Percentiles rank a stretch among this genome's conserved stretches.
Evolutionary conservation across 1,139 yeast species (phyloP).

Genomic region (Eremothecium coryli): DNA sequence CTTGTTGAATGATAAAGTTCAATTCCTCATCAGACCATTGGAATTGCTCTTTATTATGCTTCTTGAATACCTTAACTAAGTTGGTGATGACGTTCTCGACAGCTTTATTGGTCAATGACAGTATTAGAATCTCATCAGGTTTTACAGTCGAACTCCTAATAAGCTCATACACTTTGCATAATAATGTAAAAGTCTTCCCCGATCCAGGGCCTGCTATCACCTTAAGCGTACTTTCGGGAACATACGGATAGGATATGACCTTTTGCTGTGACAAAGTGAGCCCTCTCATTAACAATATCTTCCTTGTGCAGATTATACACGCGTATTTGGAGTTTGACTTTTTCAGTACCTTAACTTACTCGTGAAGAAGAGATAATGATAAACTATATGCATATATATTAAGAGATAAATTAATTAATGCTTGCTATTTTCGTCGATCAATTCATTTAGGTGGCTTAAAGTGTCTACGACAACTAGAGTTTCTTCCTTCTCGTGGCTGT

Average conservation of each 20-base stretch:
- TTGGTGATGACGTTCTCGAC: slow-evolving; percentile 43
- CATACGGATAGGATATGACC: slow-evolving; percentile 34
- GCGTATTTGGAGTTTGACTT: no score
- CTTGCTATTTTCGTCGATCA: slow-evolving; percentile 26
- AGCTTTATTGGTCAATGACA: slow-evolving; percentile 65
- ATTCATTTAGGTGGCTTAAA: slow-evolving; percentile 22
- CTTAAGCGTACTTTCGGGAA: slow-evolving; percentile 36
- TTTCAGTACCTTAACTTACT: no score
- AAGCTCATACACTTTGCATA: slow-evolving; percentile 44
- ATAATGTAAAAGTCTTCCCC: slow-evolving; percentile 62
- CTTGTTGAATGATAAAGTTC: slow-evolving; percentile 27
- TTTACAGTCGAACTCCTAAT: slow-evolving; percentile 33
- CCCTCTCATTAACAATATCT: no score
- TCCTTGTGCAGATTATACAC: no score
- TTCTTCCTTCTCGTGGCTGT: slow-evolving; percentile 10
- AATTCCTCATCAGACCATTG: slow-evolving; percentile 7
- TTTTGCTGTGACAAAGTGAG: slow-evolving; percentile 34
- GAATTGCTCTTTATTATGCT: slow-evolving; percentile 11
- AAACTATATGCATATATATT: neutral
- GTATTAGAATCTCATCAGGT: slow-evolving; percentile 50
- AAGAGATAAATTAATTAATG: neutral
- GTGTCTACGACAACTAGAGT: slow-evolving; percentile 25
- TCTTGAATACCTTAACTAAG: slow-evolving; percentile 33
- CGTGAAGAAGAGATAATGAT: no score
- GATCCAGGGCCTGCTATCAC: slow-evolving; percentile 68